Evolutionary conservation across 805 yeast species (phyloP).

Genomic region (Dipodascus albidus): DNA sequence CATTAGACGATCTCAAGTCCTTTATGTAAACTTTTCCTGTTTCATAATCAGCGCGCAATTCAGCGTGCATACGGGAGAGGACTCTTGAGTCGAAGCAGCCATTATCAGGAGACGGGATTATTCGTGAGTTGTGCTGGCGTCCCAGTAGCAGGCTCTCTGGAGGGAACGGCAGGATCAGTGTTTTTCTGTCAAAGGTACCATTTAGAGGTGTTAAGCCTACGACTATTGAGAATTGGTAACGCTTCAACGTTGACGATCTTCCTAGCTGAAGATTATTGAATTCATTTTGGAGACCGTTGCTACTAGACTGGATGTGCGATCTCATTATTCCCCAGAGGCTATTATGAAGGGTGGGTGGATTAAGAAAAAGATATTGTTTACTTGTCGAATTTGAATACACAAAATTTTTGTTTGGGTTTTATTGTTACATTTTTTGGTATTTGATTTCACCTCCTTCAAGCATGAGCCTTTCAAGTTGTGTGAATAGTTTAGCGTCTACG

Average conservation of each 20-base stretch:
- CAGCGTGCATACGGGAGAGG: constrained; percentile 88
- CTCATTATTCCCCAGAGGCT: too few relatives aligned
- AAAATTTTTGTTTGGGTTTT: too few relatives aligned
- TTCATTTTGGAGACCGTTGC: not conserved
- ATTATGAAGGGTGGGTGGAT: not conserved
- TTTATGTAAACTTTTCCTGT: constrained; percentile 60
- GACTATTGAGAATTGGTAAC: constrained; percentile 30
- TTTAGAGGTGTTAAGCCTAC: constrained; percentile 70
- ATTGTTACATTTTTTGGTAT: not conserved
- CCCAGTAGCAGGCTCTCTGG: constrained; percentile 86
- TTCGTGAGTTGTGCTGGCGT: constrained; percentile 55
- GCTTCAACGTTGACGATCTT: constrained; percentile 3
- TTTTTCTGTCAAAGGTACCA: constrained; percentile 71
- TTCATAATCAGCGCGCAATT: constrained; percentile 57
- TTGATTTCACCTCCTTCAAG: not conserved
- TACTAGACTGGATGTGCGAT: not conserved
- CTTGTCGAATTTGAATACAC: not conserved
- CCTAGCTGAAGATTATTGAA: not conserved
- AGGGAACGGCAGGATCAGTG: constrained; percentile 61
- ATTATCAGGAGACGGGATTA: constrained; percentile 53
- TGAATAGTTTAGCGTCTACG: not conserved
- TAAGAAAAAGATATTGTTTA: not conserved
- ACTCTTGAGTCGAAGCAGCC: constrained; percentile 94
- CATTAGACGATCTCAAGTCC: constrained; percentile 87
- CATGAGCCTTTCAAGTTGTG: not conserved